A percentile compares a stretch with the other conserved stretches of the same genome.
phyloP scores from a whole-genome alignment of 140 eudicot genomes.

The Erigeron philadelphicus region DNA sequence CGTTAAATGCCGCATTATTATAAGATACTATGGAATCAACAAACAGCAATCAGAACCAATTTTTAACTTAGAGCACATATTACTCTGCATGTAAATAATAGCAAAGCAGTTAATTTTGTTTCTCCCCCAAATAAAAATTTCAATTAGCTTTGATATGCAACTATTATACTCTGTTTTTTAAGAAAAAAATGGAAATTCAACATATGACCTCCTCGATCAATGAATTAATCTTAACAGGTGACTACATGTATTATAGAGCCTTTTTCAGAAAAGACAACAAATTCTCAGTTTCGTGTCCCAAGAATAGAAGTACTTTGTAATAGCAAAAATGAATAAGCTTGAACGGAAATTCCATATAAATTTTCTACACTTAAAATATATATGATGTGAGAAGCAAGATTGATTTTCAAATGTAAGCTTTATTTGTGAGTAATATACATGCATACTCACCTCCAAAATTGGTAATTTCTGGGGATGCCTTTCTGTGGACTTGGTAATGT shows the following conservation, averaged over 20 bases:
- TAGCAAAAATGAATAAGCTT: not conserved
- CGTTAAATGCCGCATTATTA: too few species aligned
- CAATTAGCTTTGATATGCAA: not conserved
- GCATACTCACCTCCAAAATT: constrained; percentile 21
- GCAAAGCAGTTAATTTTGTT: too few species aligned
- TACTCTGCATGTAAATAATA: too few species aligned
- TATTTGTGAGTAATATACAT: not conserved
- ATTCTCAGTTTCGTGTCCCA: not conserved
- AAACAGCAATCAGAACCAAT: too few species aligned
- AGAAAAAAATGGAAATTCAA: too few species aligned
- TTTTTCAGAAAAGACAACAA: not conserved
- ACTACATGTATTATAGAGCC: not conserved
- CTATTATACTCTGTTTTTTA: not conserved
- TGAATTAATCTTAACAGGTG: not conserved
- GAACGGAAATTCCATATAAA: not conserved
- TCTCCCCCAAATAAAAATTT: not conserved
- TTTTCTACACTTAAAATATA: not conserved
- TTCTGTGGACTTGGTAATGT: constrained; percentile 22
- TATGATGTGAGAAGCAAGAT: constrained; percentile 1
- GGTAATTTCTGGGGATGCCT: constrained; percentile 14
- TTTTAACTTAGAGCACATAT: too few species aligned
- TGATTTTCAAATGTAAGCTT: not conserved
- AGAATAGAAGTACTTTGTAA: not conserved
- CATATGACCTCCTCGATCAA: too few species aligned
- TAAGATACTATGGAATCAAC: too few species aligned